These are phyloP conservation scores for Phytophthora crassamura DNA, from an alignment of 352 stramenopile species.

Conservation along the genomic window DNA sequence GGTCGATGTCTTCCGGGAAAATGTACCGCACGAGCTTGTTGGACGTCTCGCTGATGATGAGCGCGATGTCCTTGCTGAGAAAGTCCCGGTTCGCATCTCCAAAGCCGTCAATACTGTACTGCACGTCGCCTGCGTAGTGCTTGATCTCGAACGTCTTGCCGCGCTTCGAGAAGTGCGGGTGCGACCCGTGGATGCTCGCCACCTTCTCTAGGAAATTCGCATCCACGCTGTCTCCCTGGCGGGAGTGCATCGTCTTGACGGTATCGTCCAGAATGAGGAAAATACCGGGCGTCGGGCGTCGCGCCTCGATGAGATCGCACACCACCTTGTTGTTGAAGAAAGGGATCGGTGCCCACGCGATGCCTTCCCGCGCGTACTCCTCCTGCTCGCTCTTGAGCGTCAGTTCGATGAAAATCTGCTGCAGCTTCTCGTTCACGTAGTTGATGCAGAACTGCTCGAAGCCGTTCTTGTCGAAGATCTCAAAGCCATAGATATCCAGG, in stretches of 20 bases:
- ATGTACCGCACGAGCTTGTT: conserved; percentile 91
- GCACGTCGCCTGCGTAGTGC: conserved; percentile 88
- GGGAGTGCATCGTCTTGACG: conserved; percentile 88
- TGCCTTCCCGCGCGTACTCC: conserved; percentile 96
- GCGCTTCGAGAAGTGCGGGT: conserved; percentile 86
- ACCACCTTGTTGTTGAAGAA: conserved; percentile 96
- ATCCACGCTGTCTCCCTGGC: conserved; percentile 80
- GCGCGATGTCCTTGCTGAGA: conserved; percentile 81
- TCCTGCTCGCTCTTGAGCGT: conserved; percentile 92
- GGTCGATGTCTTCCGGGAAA: conserved; percentile 83
- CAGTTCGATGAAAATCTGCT: conserved; percentile 94
- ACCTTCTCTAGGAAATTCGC: conserved; percentile 87
- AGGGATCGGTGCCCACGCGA: conserved; percentile 90
- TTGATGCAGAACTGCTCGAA: conserved; percentile 97
- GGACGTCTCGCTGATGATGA: conserved; percentile 81
- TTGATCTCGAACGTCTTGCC: conserved; percentile 87
- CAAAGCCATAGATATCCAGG: conserved; percentile 98
- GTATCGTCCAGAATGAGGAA: conserved; percentile 89
- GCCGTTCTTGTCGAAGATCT: conserved; percentile 94
- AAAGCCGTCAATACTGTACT: conserved; percentile 87
- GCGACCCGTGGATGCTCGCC: conserved; percentile 59
- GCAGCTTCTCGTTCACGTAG: conserved; percentile 95
- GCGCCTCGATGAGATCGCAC: conserved; percentile 86
- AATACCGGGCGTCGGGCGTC: conserved; percentile 74
- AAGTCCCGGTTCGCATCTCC: conserved; percentile 86